Evolutionary conservation across 73 alveolate species (phyloP), one percentile per base, ranked within the genome.

Genomic region (Stentor coeruleus): DNA sequence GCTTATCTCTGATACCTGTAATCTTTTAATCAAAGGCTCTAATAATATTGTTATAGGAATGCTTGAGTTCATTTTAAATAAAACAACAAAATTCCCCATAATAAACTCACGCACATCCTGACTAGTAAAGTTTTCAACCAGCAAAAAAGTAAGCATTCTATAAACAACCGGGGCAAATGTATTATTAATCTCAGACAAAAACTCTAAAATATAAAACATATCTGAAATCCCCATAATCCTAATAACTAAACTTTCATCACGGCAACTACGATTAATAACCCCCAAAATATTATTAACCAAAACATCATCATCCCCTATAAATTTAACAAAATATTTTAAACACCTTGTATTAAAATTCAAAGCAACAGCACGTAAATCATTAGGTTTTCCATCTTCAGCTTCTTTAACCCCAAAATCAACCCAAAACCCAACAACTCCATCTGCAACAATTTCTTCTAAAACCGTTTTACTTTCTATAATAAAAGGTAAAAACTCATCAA

Each of bases 11-110:
- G 94, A 88, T 15, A 89, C 88, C 86, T 92, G 88, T 11, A 93
- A 85, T 83, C 94, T 92, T 83, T 95, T 96, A 1, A 96, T 95
- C 38, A 95, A 83, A 35, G 99, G 99, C 79, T 97, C 99, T 3
- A 97, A 84, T 74, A 97, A 85, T 30, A 97, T 82, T 28, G 94
- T 94, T 1, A 96, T 96, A 2, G 99, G 99, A 4, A 97, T 93
- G 26, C 97, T 77, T 49, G 87, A 91, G 39, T 94, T 81, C 42
- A 90, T 77, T 76, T 91, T 93, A 80, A 93, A 96, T 33, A 90
- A 81, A 41, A 91, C 42, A 35, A 76, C 84, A 85, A 96, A 97
- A 77, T 97, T 97, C 26, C 88, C 83, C 80, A 95, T 59, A 81
- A 96, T 91, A 79, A 87, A 93, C 66, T 97, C 98, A 77, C 99